Base-by-base conservation (phyloP, 768 basidiomycete genomes). In the Flagelloscypha sp. region DNA sequence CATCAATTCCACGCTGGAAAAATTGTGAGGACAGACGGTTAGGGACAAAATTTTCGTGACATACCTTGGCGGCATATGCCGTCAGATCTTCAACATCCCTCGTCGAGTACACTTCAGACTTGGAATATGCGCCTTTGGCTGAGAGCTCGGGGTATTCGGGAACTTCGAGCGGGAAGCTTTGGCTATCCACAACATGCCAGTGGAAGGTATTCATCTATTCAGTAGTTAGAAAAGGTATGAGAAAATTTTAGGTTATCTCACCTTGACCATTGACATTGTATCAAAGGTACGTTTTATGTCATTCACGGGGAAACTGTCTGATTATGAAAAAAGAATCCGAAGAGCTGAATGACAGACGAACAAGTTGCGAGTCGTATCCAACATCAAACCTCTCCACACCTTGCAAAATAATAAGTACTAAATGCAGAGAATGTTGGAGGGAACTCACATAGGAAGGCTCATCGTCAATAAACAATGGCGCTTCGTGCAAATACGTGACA, bases 151-250 rank as follows among this genome's bases (percentile, higher is more conserved):
- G 68, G 49, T 72, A 79, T 7, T 66, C 67, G 3, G 72, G 61
- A 13, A 89, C 58, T 24, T 70, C 62, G 11, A 90, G 64, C 2
- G 88, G 86, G 62, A 84, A 92, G 23, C 75, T 78, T 48, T 90
- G 84, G 36, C 77, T 75, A 56, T 92, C 88, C 23, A 76, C 76
- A 38, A 86, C 65, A 49, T 90, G 88, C 87, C 86, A 90, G 44
- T 90, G 84, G 46, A 90, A 72, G 2, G 72, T 74, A 54, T 79
- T 87, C 32, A 85, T 70, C 76, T 79, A 28, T 5, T 20, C 11
- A 35, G 22, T 22, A 7, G 22, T 27, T 17, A 34, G 6, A 18
- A 8, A 16, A 20, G 27, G 7, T 10, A 29, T 10, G n/a, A 8
- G 6, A n/a, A 24, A 30, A 7, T n/a, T n/a, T 33, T 40, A 23